Evolutionary conservation across 2,329 filamentous ascomycete species (phyloP), one percentile per base, ranked within the genome.

Genomic region (Phoma sp.): DNA sequence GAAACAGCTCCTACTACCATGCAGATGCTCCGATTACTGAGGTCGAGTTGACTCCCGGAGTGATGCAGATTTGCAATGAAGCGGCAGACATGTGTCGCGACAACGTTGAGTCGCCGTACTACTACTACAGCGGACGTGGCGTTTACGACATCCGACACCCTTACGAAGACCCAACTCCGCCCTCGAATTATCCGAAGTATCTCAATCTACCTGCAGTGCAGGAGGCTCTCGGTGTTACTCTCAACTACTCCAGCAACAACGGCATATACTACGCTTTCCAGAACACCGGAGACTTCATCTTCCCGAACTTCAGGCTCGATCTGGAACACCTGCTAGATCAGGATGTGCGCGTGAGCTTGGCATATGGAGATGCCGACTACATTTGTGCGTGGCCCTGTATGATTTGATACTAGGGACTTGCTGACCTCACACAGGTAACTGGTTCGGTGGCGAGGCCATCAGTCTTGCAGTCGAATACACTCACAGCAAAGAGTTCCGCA

Each of bases 401-500:
- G 66, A 60, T 60, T 8, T 9, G 12, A 10, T 1, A 10, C 17
- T 15, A 3, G 13, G 4, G 0, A 17, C 25, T 32, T 46, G 27
- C 58, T 61, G 35, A 61, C 17, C 22, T 25, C 12, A 12, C 3
- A 12, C 22, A 65, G 67, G 65, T 43, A 77, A 77, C 61, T 77
- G 75, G 76, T 74, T 75, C 63, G 91, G 91, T 17, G 91, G 90
- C 24, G 83, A 95, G 74, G 88, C 88, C 5, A 81, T 91, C 39
- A 89, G 87, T 2, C 79, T 75, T 4, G 81, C 81, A 6, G 74
- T 90, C 0, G 67, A 72, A 31, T 88, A 88, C 64, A 74, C 78
- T 0, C 68, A 76, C 8, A 74, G 77, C 37, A 66, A 73, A 6
- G 64, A 72, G 2, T 95, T 94, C 71, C 76, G 81, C 2, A 74